phyloP scores from a whole-genome alignment of 768 basidiomycete species.

The Cystoderma amianthinum region DNA sequence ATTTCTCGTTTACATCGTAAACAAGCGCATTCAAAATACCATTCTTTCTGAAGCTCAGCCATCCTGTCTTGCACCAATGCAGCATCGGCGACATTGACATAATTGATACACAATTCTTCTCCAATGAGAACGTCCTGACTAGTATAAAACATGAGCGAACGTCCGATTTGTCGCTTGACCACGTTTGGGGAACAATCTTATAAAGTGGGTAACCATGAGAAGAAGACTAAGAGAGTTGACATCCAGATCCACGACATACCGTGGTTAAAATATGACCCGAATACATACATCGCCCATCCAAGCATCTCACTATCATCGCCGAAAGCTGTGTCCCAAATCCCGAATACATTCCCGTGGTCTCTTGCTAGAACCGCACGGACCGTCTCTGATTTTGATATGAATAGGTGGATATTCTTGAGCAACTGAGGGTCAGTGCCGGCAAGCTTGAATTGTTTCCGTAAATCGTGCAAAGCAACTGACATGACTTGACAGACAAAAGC shows the following conservation, averaged over 20 bases:
- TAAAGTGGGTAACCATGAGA: slow-evolving; percentile 2
- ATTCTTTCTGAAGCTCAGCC: slow-evolving; percentile 34
- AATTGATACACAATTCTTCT: slow-evolving; percentile 56
- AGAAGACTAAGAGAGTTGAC: not conserved
- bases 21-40: slow-evolving; percentile 54
- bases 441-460: not conserved
- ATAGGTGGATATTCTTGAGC: slow-evolving; percentile 13
- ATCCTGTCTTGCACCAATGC: slow-evolving; percentile 25
- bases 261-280: slow-evolving; percentile 66
- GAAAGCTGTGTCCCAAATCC: slow-evolving; percentile 51
- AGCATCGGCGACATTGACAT: slow-evolving; percentile 31
- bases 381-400: slow-evolving; percentile 29
- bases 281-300: slow-evolving; percentile 57
- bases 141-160: slow-evolving; percentile 41
- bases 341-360: slow-evolving; percentile 63
- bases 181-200: slow-evolving; percentile 50
- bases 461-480: not conserved
- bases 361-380: slow-evolving; percentile 50
- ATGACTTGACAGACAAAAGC: slow-evolving; percentile 39
- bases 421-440: not conserved
- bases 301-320: slow-evolving; percentile 53
- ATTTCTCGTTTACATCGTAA: slow-evolving; percentile 32
- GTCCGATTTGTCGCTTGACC: slow-evolving; percentile 34
- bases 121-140: slow-evolving; percentile 32
- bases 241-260: slow-evolving; percentile 40